Percentiles rank a stretch among this genome's conserved stretches.
Evolutionary conservation across 768 basidiomycete species (phyloP).

Genomic region (Hortiboletus campestris): DNA sequence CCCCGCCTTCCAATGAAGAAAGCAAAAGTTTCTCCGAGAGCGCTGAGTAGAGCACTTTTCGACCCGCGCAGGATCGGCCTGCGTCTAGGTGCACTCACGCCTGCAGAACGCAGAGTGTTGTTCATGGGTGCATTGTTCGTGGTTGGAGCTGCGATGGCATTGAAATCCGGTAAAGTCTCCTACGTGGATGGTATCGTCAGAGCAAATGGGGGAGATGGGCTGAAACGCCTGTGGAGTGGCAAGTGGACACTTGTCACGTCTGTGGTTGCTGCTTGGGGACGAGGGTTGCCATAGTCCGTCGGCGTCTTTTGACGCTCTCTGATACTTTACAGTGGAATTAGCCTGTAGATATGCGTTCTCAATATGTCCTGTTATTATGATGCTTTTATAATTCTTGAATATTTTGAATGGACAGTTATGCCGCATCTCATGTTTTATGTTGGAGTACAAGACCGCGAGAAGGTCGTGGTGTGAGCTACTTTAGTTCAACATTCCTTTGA

Average conservation of each 20-base stretch:
- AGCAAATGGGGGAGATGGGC: constrained; percentile 13
- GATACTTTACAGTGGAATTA: not conserved
- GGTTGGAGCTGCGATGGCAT: constrained; percentile 66
- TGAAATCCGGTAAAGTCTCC: constrained; percentile 17
- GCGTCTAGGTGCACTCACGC: constrained; percentile 27
- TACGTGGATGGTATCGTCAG: constrained; percentile 15
- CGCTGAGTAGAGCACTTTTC: constrained; percentile 5
- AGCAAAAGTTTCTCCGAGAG: constrained; percentile 10
- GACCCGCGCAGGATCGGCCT: constrained; percentile 17
- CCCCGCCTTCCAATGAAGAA: constrained; percentile 20
- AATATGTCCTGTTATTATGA: not conserved
- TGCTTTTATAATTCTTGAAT: not conserved
- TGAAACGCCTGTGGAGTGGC: constrained; percentile 26
- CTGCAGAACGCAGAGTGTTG: constrained; percentile 34
- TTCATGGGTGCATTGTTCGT: constrained; percentile 67
- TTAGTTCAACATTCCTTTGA: too few species aligned
- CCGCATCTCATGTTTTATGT: too few species aligned
- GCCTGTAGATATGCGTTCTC: too few species aligned
- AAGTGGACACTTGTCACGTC: constrained; percentile 23
- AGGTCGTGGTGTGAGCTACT: too few species aligned
- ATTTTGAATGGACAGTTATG: not conserved
- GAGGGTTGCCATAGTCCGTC: constrained; percentile 21
- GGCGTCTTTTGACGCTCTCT: not conserved
- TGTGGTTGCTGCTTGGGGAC: constrained; percentile 27
- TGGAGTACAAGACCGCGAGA: too few species aligned